These are phyloP conservation scores for Backusella macrospora DNA, from an alignment of 192 early-diverging fungal genomes.

Conservation along the genomic window DNA sequence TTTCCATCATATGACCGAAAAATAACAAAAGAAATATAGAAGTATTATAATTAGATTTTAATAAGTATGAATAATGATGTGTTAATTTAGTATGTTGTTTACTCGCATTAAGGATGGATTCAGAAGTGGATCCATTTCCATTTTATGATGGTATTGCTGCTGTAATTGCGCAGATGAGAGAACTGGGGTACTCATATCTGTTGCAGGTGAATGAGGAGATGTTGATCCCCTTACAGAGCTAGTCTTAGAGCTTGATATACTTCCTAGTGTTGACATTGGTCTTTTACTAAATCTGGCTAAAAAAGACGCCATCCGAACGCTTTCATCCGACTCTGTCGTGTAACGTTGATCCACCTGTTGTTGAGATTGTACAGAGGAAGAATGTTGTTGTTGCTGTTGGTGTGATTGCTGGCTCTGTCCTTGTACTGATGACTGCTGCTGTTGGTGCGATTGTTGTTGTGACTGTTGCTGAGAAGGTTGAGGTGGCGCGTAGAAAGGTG, in stretches of 20 bases:
- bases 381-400: not conserved
- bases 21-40: not conserved
- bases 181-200: slow-evolving; percentile 31
- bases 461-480: not conserved
- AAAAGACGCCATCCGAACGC: slow-evolving; percentile 15
- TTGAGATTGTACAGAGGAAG: not conserved
- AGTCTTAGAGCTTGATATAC: slow-evolving; percentile 28
- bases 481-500: slow-evolving; percentile 22
- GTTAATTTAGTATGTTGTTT: slow-evolving; percentile 36
- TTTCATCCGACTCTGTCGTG: slow-evolving; percentile 15
- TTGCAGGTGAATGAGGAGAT: slow-evolving; percentile 24
- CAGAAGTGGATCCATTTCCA: slow-evolving; percentile 26
- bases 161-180: slow-evolving; percentile 20
- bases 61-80: slow-evolving; percentile 9
- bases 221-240: slow-evolving; percentile 29
- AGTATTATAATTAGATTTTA: slow-evolving; percentile 9
- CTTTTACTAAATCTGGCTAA: slow-evolving; percentile 18
- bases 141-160: slow-evolving; percentile 23
- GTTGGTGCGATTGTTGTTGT: not conserved
- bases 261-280: slow-evolving; percentile 17
- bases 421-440: not conserved
- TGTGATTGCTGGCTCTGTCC: slow-evolving; percentile 1
- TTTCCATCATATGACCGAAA: slow-evolving; percentile 5
- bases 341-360: not conserved
- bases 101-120: slow-evolving; percentile 36